These are phyloP conservation scores for Xylaria acuta DNA, from an alignment of 495 filamentous ascomycete species.

Conservation along the genomic window DNA sequence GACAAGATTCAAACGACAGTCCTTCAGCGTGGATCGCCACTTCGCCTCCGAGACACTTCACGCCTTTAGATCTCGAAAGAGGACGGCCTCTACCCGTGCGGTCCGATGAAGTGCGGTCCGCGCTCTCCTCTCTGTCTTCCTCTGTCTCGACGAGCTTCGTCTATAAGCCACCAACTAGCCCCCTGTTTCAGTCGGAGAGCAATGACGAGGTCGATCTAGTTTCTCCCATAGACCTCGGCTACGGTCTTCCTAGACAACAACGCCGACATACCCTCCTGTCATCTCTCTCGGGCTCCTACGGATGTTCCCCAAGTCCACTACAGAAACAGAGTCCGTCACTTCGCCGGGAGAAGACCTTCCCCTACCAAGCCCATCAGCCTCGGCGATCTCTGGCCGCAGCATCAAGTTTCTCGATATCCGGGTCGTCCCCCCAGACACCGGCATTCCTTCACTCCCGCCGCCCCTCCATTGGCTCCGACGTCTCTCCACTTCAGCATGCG, in stretches of 20 bases:
- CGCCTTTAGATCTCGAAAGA: slow-evolving; percentile 47
- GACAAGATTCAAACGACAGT: slow-evolving; percentile 25
- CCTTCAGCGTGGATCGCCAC: slow-evolving; percentile 47
- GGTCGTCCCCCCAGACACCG: slow-evolving; percentile 67
- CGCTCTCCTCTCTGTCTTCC: slow-evolving; percentile 71
- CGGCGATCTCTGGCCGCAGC: slow-evolving; percentile 73
- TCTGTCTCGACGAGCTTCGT: slow-evolving; percentile 78
- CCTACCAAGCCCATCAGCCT: slow-evolving; percentile 73
- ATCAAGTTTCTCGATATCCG: slow-evolving; percentile 59
- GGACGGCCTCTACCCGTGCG: slow-evolving; percentile 36
- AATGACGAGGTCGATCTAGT: slow-evolving; percentile 80
- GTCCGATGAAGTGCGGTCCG: slow-evolving; percentile 45
- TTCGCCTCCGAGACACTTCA: slow-evolving; percentile 54
- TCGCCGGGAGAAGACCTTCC: slow-evolving; percentile 62
- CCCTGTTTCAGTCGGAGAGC: slow-evolving; percentile 86
- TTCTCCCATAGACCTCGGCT: slow-evolving; percentile 51
- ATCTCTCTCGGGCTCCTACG: slow-evolving; percentile 35
- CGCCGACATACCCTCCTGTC: slow-evolving; percentile 51
- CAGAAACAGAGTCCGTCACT: slow-evolving; percentile 40
- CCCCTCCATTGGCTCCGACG: slow-evolving; percentile 76
- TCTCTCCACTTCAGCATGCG: slow-evolving; percentile 80
- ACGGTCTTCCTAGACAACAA: slow-evolving; percentile 36
- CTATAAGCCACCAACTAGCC: slow-evolving; percentile 88
- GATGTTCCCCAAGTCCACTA: slow-evolving; percentile 40
- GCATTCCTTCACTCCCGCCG: slow-evolving; percentile 63